Base-by-base conservation (phyloP, 225 moss, liverwort and hornwort species). In the Polytrichum formosum region DNA sequence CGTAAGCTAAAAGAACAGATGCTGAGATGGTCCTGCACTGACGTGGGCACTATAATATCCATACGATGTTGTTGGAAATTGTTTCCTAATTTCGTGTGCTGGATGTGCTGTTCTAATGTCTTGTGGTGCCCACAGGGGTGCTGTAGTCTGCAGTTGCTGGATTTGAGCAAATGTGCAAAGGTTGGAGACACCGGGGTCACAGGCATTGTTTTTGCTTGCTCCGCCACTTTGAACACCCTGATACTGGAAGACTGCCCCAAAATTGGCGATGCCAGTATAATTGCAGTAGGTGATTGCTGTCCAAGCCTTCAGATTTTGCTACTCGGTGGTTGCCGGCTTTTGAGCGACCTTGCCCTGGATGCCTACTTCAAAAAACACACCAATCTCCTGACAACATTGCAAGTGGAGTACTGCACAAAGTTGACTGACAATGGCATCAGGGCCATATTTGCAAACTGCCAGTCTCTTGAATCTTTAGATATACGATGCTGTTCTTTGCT, bases 161-260 rank as follows among this genome's bases (percentile, higher is more conserved):
- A 83, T 64, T 59, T 83, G 67, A 76, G 75, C 63, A 73, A 76
- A 35, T 83, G 83, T 73, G 67, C 18, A 16, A 65, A 84, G 63
- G 70, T 80, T 26, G 72, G 74, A 10, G 77, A 84, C 63, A 6
- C 55, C 19, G 77, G 84, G 6, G 54, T 84, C 18, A 68, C 67
- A 55, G 61, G 74, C 68, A 71, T 83, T 30, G 30, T 69, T 19
- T 29, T 56, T 6, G 72, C 70, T 65, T 73, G 70, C 65, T 72
- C 74, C 54, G 55, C 33, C 27, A 72, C 77, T 18, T 66, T 84
- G 46, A 70, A 46, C 18, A 70, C 67, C 6, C 63, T 84, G 56
- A 64, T 80, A n/a, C 56, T 83, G 74, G 74, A 83, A 72, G 80
- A 80, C 18, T 84, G 84, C 25, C 77, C 80, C 1, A 59, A 70